Conservation (phyloP, 371 early-diverging fungal species). For the Mortierella sp. region DNA sequence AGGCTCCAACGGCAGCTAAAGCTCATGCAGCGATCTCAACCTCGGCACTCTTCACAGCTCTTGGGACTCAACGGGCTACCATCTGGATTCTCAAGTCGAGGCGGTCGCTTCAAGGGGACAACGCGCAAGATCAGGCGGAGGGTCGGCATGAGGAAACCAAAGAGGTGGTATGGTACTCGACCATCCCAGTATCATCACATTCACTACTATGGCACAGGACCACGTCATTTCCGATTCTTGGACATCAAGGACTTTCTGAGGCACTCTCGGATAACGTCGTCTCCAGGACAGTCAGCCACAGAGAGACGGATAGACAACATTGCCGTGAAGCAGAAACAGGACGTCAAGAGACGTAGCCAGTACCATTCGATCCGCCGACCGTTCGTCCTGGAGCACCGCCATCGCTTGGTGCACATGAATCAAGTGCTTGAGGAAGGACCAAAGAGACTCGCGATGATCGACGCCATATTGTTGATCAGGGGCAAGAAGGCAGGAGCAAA, state of each 20-base stretch:
- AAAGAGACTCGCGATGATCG: conserved; percentile 5
- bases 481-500: conserved; percentile 18
- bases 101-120: background rate
- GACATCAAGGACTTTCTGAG: conserved; percentile 34
- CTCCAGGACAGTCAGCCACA: conserved; percentile 14
- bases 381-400: background rate
- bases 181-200: conserved; percentile 30
- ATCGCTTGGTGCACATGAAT: background rate
- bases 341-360: background rate
- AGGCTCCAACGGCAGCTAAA: conserved; percentile 20
- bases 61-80: conserved; percentile 6
- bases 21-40: conserved; percentile 15
- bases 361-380: conserved; percentile 15
- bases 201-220: conserved; percentile 21
- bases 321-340: background rate
- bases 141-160: background rate
- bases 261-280: conserved; percentile 3
- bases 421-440: background rate
- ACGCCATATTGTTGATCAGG: conserved; percentile 22
- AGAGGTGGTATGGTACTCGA: background rate
- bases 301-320: background rate
- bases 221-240: conserved; percentile 20
- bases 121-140: background rate
- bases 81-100: background rate
- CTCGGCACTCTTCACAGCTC: conserved; percentile 31